A percentile compares a stretch with the other conserved stretches of the same genome.
phyloP scores from a whole-genome alignment of 345 rosid genomes.

The Bretschneidera sinensis region DNA sequence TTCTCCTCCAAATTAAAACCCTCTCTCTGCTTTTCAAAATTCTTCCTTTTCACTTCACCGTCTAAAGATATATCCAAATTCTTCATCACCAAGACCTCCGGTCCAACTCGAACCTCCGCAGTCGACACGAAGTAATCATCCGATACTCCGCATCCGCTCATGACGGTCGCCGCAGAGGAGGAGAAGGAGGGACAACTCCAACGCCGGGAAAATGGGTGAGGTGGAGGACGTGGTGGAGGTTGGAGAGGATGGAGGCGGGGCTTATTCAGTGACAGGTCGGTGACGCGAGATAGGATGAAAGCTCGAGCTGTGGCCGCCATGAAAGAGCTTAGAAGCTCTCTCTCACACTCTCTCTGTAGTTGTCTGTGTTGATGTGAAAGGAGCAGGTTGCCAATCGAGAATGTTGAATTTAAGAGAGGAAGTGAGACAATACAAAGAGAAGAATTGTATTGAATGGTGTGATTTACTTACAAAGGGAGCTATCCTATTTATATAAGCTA shows the following conservation, averaged over 20 bases:
- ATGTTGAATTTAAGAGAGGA: too few species aligned
- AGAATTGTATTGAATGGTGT: too few species aligned
- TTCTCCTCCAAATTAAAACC: slow-evolving; percentile 26
- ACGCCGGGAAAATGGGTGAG: slow-evolving; percentile 21
- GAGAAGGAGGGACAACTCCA: slow-evolving; percentile 18
- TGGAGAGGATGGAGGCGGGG: slow-evolving; percentile 14
- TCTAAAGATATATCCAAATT: slow-evolving; percentile 48
- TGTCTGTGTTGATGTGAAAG: slow-evolving; percentile 18
- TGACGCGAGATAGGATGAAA: slow-evolving; percentile 41
- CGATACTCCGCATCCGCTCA: slow-evolving; percentile 62
- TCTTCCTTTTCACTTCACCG: slow-evolving; percentile 21
- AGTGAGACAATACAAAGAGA: too few species aligned
- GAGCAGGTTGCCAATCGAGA: too few species aligned
- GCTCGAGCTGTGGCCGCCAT: slow-evolving; percentile 73
- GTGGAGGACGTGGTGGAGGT: slow-evolving; percentile 14
- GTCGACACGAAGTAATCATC: slow-evolving; percentile 78
- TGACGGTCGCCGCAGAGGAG: slow-evolving; percentile 20
- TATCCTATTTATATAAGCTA: too few species aligned
- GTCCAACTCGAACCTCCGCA: slow-evolving; percentile 89
- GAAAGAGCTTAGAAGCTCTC: slow-evolving; percentile 14
- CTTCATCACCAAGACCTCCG: slow-evolving; percentile 58
- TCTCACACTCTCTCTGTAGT: slow-evolving; percentile 15
- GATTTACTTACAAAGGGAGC: too few species aligned
- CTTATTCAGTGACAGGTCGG: slow-evolving; percentile 28
- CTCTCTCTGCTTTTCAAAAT: slow-evolving; percentile 17